A percentile compares a stretch with the other conserved stretches of the same genome.
Conservation (phyloP, 306 rosid species). For the Inga oerstediana region DNA sequence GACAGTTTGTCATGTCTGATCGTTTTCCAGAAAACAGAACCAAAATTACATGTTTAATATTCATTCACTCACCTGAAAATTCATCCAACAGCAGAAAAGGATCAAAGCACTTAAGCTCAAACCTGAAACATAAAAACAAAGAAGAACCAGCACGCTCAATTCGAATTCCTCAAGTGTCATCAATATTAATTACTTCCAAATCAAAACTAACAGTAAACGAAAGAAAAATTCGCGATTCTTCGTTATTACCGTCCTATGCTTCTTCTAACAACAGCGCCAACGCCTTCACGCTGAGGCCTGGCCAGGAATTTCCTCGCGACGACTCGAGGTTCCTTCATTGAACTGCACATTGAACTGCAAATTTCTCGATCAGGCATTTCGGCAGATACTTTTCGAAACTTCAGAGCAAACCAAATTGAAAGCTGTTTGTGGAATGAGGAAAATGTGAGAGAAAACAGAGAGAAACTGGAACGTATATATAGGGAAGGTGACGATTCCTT, state of each 20-base stretch:
- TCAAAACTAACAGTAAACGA: background rate
- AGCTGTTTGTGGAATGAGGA: background rate
- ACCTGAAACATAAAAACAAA: conserved; percentile 50
- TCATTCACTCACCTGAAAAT: conserved; percentile 71
- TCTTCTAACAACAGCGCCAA: conserved; percentile 92
- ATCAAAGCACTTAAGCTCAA: conserved; percentile 90
- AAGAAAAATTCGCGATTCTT: background rate
- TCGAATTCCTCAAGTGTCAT: background rate
- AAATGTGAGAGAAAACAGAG: conserved; percentile 18
- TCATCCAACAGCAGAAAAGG: conserved; percentile 93
- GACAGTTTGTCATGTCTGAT: conserved; percentile 1
- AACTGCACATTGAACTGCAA: conserved; percentile 17
- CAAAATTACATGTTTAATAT: conserved; percentile 10
- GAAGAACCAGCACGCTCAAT: conserved; percentile 18
- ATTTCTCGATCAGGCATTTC: conserved; percentile 54
- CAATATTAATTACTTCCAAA: background rate
- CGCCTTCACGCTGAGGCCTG: conserved; percentile 88
- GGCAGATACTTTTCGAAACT: background rate
- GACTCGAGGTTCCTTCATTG: conserved; percentile 54
- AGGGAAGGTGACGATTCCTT: background rate
- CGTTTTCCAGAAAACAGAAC: conserved; percentile 17
- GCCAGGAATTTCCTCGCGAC: conserved; percentile 85
- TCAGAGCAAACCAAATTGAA: background rate
- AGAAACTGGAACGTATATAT: conserved; percentile 32
- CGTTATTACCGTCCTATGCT: conserved; percentile 83